Conservation (phyloP, 345 rosid genomes). For the Eucalyptus pauciflora region DNA sequence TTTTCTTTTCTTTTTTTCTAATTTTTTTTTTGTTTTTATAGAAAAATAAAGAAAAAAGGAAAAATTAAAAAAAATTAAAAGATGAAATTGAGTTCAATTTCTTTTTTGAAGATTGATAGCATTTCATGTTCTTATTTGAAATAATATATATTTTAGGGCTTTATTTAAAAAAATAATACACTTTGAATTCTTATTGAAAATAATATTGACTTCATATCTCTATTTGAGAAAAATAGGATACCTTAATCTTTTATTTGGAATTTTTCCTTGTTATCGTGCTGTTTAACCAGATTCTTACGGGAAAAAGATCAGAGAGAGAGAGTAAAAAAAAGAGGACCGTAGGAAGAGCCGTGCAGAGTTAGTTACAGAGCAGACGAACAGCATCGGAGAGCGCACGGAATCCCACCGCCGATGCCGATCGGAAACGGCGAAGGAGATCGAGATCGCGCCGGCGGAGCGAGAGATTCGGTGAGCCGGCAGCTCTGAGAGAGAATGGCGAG, state of each 20-base stretch:
- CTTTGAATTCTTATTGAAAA: accelerated
- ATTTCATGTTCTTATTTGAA: too few species aligned
- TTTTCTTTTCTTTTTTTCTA: too few species aligned
- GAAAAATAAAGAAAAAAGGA: accelerated
- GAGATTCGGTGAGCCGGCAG: background rate
- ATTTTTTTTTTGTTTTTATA: too few species aligned
- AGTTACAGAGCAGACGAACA: background rate
- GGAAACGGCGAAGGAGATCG: background rate
- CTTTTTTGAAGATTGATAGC: too few species aligned
- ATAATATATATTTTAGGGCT: too few species aligned
- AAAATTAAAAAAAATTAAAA: accelerated
- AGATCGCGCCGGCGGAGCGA: background rate
- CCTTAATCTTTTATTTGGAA: too few species aligned
- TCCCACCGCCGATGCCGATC: background rate
- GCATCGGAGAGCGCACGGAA: background rate
- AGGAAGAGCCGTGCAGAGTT: background rate
- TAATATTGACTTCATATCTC: accelerated
- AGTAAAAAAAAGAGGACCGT: too few species aligned
- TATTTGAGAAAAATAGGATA: too few species aligned
- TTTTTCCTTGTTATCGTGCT: background rate
- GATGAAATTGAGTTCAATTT: background rate
- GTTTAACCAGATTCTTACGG: background rate
- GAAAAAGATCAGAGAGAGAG: background rate
- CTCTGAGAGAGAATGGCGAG: background rate
- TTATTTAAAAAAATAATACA: too few species aligned